Conservation (phyloP, 225 moss, liverwort and hornwort genomes). For the Marchantia polymorpha region DNA sequence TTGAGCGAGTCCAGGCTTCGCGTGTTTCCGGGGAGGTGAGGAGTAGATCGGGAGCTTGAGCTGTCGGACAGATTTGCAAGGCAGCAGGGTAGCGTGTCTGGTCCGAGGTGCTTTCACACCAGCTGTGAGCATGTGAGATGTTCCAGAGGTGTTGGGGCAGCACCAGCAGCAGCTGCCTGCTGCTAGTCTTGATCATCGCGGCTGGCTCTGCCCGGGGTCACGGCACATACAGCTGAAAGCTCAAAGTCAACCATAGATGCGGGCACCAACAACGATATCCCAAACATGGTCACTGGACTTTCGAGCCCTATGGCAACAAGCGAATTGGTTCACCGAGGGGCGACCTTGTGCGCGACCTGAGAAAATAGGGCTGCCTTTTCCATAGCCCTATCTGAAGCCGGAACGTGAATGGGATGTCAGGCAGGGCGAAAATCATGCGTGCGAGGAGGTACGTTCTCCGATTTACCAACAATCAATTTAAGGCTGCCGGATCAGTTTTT, state of each 20-base stretch:
- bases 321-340: constrained; percentile 65
- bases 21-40: too few species aligned
- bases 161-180: too few species aligned
- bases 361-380: constrained; percentile 29
- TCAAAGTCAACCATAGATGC: constrained; percentile 59
- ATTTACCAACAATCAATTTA: constrained; percentile 16
- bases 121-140: too few species aligned
- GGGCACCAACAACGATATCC: constrained; percentile 65
- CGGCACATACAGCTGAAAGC: too few species aligned
- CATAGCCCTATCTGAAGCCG: constrained; percentile 31
- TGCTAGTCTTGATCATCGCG: too few species aligned
- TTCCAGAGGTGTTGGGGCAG: too few species aligned
- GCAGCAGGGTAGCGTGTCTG: too few species aligned
- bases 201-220: too few species aligned
- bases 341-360: constrained; percentile 62
- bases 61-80: too few species aligned
- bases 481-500: constrained; percentile 36
- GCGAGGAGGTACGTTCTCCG: constrained; percentile 27
- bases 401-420: constrained; percentile 10
- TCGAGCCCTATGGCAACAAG: constrained; percentile 60
- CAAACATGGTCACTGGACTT: constrained; percentile 52
- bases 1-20: too few species aligned
- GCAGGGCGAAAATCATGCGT: constrained; percentile 33
- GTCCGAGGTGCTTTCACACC: too few species aligned
- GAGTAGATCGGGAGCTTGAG: too few species aligned